Conservation (phyloP, 1,139 yeast genomes). For the Pichia sp. region DNA sequence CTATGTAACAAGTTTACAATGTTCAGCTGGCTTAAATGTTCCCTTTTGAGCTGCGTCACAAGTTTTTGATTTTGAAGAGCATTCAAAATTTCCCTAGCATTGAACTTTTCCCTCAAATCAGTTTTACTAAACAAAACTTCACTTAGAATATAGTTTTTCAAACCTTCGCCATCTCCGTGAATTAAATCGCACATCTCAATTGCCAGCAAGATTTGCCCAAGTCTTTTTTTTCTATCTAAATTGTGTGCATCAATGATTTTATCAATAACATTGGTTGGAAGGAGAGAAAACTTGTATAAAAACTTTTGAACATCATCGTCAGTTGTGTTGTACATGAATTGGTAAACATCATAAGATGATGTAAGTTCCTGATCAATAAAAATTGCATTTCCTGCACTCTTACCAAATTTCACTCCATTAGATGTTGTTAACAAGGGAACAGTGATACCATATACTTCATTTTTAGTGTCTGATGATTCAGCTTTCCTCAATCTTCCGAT, state of each 20-base stretch:
- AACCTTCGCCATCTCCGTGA: constrained; percentile 74
- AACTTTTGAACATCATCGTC: constrained; percentile 70
- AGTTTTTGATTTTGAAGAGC: constrained; percentile 61
- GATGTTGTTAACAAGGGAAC: constrained; percentile 88
- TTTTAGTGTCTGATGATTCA: constrained; percentile 16
- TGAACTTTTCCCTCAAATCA: constrained; percentile 30
- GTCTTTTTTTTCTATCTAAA: constrained; percentile 51
- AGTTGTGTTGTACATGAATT: constrained; percentile 71
- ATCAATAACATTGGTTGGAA: constrained; percentile 57
- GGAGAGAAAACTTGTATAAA: constrained; percentile 68
- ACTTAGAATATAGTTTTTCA: constrained; percentile 27
- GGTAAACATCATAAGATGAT: constrained; percentile 76
- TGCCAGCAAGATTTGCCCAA: constrained; percentile 74
- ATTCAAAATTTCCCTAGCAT: constrained; percentile 47
- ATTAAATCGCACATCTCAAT: constrained; percentile 78
- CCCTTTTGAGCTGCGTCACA: constrained; percentile 35
- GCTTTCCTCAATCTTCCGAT: constrained; percentile 49
- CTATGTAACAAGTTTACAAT: constrained; percentile 20
- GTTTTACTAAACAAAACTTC: constrained; percentile 25
- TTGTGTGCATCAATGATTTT: constrained; percentile 46
- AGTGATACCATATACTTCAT: constrained; percentile 58
- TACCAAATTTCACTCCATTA: constrained; percentile 90
- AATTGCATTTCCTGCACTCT: constrained; percentile 94
- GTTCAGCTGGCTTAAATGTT: constrained; percentile 23
- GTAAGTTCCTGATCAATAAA: constrained; percentile 72